Percentiles rank a stretch among this genome's conserved stretches.
Conservation (phyloP, 306 rosid genomes). For the Glycyrrhiza uralensis region DNA sequence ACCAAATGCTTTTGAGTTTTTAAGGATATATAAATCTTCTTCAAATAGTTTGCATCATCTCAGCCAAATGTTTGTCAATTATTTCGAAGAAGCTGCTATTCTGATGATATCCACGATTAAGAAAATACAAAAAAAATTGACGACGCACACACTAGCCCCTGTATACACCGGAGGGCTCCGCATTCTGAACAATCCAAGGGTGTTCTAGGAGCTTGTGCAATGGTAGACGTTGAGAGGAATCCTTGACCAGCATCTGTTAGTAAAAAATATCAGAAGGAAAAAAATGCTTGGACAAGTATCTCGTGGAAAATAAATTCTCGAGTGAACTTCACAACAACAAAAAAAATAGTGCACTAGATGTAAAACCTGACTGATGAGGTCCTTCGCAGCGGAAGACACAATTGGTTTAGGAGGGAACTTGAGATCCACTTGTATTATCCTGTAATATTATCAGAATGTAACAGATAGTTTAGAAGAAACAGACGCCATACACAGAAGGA, state of each 20-base stretch:
- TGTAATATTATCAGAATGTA: conserved; percentile 28
- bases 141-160: conserved; percentile 38
- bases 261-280: not conserved
- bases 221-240: conserved; percentile 75
- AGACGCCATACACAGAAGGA: not conserved
- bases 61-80: not conserved
- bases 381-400: conserved; percentile 90
- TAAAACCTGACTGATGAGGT: conserved; percentile 83
- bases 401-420: conserved; percentile 91
- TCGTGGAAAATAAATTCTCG: not conserved
- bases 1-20: not conserved
- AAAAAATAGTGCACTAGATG: not conserved
- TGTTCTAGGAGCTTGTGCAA: conserved; percentile 93
- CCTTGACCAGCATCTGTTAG: conserved; percentile 89
- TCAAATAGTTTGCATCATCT: conserved; percentile 29
- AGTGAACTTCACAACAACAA: not conserved
- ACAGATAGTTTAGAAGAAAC: not conserved
- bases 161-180: conserved; percentile 89
- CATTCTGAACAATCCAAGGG: conserved; percentile 96
- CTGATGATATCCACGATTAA: not conserved
- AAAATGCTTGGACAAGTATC: conserved; percentile 5
- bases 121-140: not conserved
- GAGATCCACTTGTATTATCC: conserved; percentile 94
- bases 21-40: not conserved
- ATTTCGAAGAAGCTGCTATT: conserved; percentile 15